Conservation (phyloP, 2,329 filamentous ascomycete species). For the Ophiocordyceps robertsii region DNA sequence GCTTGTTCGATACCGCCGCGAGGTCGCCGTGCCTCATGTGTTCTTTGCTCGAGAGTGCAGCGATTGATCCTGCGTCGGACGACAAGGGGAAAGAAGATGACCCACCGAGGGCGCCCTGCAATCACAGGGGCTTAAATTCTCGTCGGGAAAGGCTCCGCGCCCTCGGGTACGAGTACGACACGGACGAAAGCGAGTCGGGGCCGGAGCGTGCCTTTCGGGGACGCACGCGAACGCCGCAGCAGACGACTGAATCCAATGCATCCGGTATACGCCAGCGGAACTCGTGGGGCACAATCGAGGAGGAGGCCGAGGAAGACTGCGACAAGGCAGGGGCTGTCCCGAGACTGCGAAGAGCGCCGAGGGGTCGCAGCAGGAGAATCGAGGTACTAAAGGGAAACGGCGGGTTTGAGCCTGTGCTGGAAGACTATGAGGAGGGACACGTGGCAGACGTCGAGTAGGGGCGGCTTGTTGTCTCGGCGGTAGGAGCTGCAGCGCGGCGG, state of each 20-base stretch:
- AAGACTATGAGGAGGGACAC: neutral
- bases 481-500: too few species aligned
- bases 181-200: conserved; percentile 5
- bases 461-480: too few species aligned
- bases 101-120: conserved; percentile 1
- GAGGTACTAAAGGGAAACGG: neutral
- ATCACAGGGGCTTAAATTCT: conserved; percentile 3
- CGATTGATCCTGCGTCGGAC: neutral
- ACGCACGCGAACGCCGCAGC: neutral
- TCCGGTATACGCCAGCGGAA: neutral
- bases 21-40: conserved; percentile 5
- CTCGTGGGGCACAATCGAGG: neutral
- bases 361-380: neutral
- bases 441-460: conserved; percentile 1
- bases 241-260: neutral
- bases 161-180: conserved; percentile 12
- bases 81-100: neutral
- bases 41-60: conserved; percentile 2
- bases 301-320: neutral
- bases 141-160: conserved; percentile 9
- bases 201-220: neutral
- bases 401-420: conserved; percentile 1
- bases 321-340: neutral
- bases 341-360: neutral
- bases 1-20: conserved; percentile 7